Base-by-base conservation (phyloP, 2,329 filamentous ascomycete genomes). In the Stagonosporopsis cucurbitacearum region DNA sequence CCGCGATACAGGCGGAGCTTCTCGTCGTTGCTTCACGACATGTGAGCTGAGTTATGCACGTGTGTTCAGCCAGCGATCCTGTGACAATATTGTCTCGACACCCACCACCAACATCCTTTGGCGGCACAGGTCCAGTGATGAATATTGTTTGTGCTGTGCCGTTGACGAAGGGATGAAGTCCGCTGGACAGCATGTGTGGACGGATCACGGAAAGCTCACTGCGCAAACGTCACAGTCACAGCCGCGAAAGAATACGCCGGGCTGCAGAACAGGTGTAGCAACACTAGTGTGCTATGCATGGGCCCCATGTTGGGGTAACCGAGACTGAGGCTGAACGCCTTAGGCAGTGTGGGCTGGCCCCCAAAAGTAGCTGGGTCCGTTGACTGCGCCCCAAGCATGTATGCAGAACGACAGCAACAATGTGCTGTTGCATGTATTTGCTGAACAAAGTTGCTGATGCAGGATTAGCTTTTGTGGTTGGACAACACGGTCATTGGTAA, bases 311-410 rank as follows among this genome's bases (percentile, higher is more conserved):
- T 55, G 40, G 39, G 20, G 22, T 35, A 35, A 46, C 36, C 36
- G 50, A 46, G 4, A 26, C 32, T 49, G 51, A 45, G 52, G 52
- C 52, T 55, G 46, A 54, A 54, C 26, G 50, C 50, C 37, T 54
- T 53, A 53, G n/a, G n/a, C n/a, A n/a, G 43, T 30, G 40, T 49
- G 33, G 22, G 45, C 45, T 54, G 50, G 37, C 11, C 40, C 22
- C 17, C 28, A 30, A 30, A 50, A 46, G 45, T 23, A 50, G 46
- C 46, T 45, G 22, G 28, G 19, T 36, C 46, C 23, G 41, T 30
- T 22, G 13, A 50, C 52, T 55, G 46, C 52, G 41, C 52, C 40
- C n/a, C 52, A 20, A 32, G 26, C 35, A 9, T 23, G 28, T 17
- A 7, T 54, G 40, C 30, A 19, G 25, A 37, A 46, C n/a, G 50